A percentile compares a stretch with the other conserved stretches of the same genome.
Evolutionary conservation across 73 alveolate genomes (phyloP).

Genomic region (Paramecium tetraurelia): DNA sequence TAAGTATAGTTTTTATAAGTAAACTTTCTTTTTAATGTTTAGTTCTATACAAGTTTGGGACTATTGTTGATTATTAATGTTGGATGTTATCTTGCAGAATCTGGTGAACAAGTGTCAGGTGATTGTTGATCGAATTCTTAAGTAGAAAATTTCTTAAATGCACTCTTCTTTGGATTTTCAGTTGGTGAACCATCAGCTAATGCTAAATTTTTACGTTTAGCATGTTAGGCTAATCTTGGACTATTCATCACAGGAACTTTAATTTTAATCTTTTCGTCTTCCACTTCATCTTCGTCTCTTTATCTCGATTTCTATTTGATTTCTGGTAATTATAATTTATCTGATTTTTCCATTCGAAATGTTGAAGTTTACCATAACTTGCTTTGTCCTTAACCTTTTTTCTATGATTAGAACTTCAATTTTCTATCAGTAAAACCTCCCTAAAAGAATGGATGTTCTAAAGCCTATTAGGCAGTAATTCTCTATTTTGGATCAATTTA

Average conservation of each 20-base stretch:
- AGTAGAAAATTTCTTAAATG: not conserved
- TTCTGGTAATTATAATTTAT: not conserved
- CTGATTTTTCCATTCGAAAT: not conserved
- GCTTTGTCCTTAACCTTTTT: not conserved
- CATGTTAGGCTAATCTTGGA: not conserved
- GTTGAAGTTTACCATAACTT: constrained; percentile 7
- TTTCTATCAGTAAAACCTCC: not conserved
- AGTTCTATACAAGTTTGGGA: not conserved
- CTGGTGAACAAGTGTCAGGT: not conserved
- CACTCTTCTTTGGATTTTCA: not conserved
- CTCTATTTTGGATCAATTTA: constrained; percentile 62
- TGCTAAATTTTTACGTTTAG: not conserved
- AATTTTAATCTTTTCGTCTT: not conserved
- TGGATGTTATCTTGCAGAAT: constrained; percentile 14
- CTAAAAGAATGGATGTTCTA: constrained; percentile 63
- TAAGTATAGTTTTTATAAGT: not conserved
- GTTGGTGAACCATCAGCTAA: constrained; percentile 3
- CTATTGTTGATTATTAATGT: not conserved
- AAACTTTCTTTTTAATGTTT: not conserved
- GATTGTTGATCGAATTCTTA: not conserved
- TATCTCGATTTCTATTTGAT: not conserved
- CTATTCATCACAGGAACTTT: not conserved
- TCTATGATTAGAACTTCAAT: not conserved
- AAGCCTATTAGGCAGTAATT: constrained; percentile 63
- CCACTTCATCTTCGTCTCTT: not conserved